phyloP scores from a whole-genome alignment of 192 early-diverging fungal species.

The Glomus cerebriforme region DNA sequence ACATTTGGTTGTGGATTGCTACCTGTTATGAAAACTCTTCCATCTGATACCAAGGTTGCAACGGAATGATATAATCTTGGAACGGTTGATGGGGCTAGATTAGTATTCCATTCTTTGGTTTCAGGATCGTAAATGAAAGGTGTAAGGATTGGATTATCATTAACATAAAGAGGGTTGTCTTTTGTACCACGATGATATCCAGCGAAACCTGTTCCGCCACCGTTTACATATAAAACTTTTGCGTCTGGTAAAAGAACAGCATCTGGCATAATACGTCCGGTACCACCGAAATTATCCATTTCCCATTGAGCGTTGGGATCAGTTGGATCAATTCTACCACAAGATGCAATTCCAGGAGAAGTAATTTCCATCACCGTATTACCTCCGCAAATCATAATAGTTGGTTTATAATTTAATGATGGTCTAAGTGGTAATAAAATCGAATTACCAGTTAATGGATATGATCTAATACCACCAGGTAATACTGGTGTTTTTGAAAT shows the following conservation, averaged over 20 bases:
- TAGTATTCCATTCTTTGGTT: conserved; percentile 37
- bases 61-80: conserved; percentile 66
- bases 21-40: conserved; percentile 43
- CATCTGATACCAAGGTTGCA: conserved; percentile 46
- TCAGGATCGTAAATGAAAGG: conserved; percentile 59
- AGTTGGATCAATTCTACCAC: conserved; percentile 52
- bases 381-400: conserved; percentile 67
- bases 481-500: conserved; percentile 47
- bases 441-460: conserved; percentile 61
- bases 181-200: conserved; percentile 42
- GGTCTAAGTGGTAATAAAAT: conserved; percentile 58
- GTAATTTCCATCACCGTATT: conserved; percentile 34
- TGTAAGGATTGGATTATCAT: conserved; percentile 46
- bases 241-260: conserved; percentile 53
- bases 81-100: conserved; percentile 35
- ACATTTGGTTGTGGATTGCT: conserved; percentile 41
- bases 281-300: conserved; percentile 52
- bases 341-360: conserved; percentile 43
- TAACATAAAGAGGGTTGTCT: neutral
- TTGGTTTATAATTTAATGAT: conserved; percentile 55
- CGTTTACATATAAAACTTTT: conserved; percentile 61
- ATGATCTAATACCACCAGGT: conserved; percentile 49
- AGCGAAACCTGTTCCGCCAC: conserved; percentile 54
- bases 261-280: conserved; percentile 54
- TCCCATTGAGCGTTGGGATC: conserved; percentile 48